Percentiles rank a stretch among this genome's conserved stretches.
Conservation (phyloP, 2,329 filamentous ascomycete genomes). For the Aureobasidium sp. region DNA sequence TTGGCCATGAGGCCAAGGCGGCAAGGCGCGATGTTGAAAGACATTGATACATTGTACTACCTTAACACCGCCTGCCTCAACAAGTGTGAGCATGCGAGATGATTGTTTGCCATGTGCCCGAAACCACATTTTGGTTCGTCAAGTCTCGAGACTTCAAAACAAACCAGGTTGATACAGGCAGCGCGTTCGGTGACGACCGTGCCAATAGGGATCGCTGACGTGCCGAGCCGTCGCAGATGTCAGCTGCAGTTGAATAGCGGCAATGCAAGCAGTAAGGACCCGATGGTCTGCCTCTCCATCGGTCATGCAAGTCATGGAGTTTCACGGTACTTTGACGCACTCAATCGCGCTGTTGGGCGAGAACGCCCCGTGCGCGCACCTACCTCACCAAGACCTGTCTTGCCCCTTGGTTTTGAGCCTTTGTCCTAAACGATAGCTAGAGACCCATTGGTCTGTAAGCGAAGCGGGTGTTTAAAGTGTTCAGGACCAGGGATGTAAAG, state of each 20-base stretch:
- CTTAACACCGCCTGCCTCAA: not conserved
- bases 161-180: not conserved
- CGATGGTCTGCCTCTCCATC: not conserved
- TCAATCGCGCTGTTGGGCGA: not conserved
- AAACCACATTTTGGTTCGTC: not conserved
- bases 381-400: slow-evolving; percentile 5
- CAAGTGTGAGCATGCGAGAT: not conserved
- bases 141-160: not conserved
- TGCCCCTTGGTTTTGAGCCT: not conserved
- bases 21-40: not conserved
- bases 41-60: not conserved
- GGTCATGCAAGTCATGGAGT: too few relatives aligned
- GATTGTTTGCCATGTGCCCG: not conserved
- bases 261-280: not conserved
- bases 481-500: not conserved
- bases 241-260: not conserved
- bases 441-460: not conserved
- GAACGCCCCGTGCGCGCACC: slow-evolving; percentile 3
- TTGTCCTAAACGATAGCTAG: not conserved
- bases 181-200: not conserved
- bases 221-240: slow-evolving; percentile 3
- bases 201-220: not conserved
- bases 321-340: not conserved
- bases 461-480: slow-evolving; percentile 7
- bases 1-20: slow-evolving; percentile 4